A percentile compares a stretch with the other conserved stretches of the same genome.
Conservation (phyloP, 441 rosid species). For the Erodium chrysanthum region DNA sequence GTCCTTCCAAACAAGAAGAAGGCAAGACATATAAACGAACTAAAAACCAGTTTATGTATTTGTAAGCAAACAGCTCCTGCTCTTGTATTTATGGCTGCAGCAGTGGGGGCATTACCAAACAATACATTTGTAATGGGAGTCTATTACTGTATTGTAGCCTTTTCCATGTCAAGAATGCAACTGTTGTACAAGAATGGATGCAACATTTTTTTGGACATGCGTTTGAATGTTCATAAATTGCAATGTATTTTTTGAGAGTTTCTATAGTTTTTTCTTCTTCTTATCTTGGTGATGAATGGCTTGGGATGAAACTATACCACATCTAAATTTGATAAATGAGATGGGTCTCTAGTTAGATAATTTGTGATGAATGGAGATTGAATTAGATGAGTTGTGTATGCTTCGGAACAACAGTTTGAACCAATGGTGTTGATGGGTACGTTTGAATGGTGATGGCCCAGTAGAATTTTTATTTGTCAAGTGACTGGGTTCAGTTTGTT, state of each 20-base stretch:
- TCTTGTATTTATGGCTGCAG: conserved; percentile 44
- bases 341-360: conserved; percentile 31
- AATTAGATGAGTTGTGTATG: conserved; percentile 14
- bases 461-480: conserved; percentile 11
- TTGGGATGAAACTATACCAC: conserved; percentile 21
- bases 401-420: conserved; percentile 9
- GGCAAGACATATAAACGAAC: conserved; percentile 47
- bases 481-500: conserved; percentile 20
- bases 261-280: conserved; percentile 23
- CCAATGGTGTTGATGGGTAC: conserved; percentile 14
- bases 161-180: conserved; percentile 29
- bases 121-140: conserved; percentile 35
- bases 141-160: conserved; percentile 37
- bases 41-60: conserved; percentile 39
- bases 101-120: conserved; percentile 39
- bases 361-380: conserved; percentile 24
- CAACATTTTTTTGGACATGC: conserved; percentile 23
- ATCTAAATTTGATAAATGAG: conserved; percentile 18
- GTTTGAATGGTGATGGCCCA: conserved; percentile 13
- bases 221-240: conserved; percentile 34
- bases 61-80: conserved; percentile 34
- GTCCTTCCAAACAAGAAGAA: conserved; percentile 45
- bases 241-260: conserved; percentile 26
- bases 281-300: conserved; percentile 27
- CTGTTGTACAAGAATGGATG: conserved; percentile 42